phyloP scores from a whole-genome alignment of 306 rosid species.

The Sphenostylis stenocarpa region DNA sequence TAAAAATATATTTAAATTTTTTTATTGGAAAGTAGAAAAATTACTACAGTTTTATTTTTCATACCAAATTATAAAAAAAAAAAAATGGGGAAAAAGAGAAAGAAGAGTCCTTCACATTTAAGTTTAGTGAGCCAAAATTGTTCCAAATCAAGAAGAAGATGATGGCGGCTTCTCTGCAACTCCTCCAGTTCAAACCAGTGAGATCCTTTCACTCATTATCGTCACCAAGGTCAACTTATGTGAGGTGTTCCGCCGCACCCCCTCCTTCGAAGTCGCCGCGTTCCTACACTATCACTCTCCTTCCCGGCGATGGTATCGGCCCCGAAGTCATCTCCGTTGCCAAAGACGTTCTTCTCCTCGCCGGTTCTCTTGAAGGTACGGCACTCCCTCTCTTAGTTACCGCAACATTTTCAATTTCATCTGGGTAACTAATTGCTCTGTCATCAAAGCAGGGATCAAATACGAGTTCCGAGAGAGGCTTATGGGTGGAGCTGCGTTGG shows the following conservation, averaged over 20 bases:
- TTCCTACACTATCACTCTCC: constrained; percentile 68
- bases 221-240: constrained; percentile 28
- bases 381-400: not conserved
- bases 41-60: no score
- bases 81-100: no score
- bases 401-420: not conserved
- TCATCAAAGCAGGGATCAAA: constrained; percentile 52
- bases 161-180: constrained; percentile 60
- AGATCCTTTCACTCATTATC: constrained; percentile 19
- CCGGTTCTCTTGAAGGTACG: constrained; percentile 68
- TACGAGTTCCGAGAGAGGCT: constrained; percentile 67
- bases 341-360: constrained; percentile 65
- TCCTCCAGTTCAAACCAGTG: constrained; percentile 33
- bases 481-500: constrained; percentile 90
- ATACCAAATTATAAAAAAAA: no score
- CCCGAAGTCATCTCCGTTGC: constrained; percentile 89
- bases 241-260: constrained; percentile 54
- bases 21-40: no score
- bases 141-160: not conserved
- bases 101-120: no score
- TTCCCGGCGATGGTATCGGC: constrained; percentile 95
- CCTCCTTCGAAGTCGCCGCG: constrained; percentile 50
- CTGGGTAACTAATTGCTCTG: not conserved
- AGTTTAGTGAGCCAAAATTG: not conserved
- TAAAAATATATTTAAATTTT: no score